Percentiles rank a stretch among this genome's conserved stretches.
Conservation (phyloP, 495 filamentous ascomycete species). For the Penicillium dipodomyicola region DNA sequence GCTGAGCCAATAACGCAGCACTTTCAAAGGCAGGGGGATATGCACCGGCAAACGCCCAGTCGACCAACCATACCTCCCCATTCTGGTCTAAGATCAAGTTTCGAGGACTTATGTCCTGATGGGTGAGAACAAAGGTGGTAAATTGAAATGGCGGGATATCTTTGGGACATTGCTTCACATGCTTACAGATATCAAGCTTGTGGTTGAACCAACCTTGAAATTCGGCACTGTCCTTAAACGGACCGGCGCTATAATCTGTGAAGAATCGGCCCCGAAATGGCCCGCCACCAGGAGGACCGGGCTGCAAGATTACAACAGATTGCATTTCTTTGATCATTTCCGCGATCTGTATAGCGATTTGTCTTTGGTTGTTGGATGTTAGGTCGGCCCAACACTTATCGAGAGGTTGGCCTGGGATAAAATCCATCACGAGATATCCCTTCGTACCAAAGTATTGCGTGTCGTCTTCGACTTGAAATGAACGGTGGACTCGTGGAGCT, state of each 20-base stretch:
- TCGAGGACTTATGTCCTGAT: constrained; percentile 30
- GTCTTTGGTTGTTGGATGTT: constrained; percentile 9
- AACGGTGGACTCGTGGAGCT: constrained; percentile 22
- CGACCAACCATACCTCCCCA: constrained; percentile 26
- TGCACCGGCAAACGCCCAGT: constrained; percentile 30
- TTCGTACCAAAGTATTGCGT: constrained; percentile 27
- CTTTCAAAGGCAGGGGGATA: constrained; percentile 31
- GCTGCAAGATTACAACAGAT: constrained; percentile 19
- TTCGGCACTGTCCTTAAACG: constrained; percentile 25
- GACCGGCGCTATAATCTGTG: constrained; percentile 30
- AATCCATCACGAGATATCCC: constrained; percentile 38
- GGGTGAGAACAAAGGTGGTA: constrained; percentile 27
- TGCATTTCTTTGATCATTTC: constrained; percentile 27
- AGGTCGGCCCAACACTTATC: constrained; percentile 27
- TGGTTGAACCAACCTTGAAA: constrained; percentile 36
- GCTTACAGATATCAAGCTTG: constrained; percentile 30
- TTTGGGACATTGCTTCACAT: not conserved
- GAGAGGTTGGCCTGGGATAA: constrained; percentile 26
- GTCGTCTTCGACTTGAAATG: constrained; percentile 20
- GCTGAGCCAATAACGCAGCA: constrained; percentile 18
- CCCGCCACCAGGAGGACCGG: constrained; percentile 29
- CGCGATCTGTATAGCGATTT: constrained; percentile 23
- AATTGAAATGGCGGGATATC: constrained; percentile 21
- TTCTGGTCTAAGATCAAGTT: constrained; percentile 28
- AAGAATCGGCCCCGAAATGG: constrained; percentile 28